phyloP scores from a whole-genome alignment of 176 grass and related monocot genomes.

The Oryza glaberrima region DNA sequence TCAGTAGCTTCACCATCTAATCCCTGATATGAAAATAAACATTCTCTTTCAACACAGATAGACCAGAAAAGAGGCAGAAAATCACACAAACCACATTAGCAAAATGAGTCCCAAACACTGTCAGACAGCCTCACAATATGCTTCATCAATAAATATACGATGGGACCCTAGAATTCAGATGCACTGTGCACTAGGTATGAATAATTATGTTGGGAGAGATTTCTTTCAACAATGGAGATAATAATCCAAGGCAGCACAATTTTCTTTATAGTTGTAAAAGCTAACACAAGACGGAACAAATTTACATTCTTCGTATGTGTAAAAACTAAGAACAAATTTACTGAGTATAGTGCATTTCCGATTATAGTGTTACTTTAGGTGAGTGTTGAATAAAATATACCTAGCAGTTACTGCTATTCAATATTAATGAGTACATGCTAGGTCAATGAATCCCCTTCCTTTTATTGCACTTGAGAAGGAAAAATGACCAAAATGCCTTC shows the following conservation, averaged over 20 bases:
- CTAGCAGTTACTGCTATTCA: too few species aligned
- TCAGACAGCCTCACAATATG: slow-evolving; percentile 20
- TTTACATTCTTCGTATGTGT: too few species aligned
- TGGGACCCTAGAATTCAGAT: not conserved
- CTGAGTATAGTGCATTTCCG: too few species aligned
- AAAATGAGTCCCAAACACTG: slow-evolving; percentile 18
- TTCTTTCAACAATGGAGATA: not conserved
- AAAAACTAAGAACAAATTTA: too few species aligned
- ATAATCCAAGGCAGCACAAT: too few species aligned
- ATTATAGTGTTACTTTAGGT: too few species aligned
- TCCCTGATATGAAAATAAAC: slow-evolving; percentile 60
- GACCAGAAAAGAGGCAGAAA: slow-evolving; percentile 14
- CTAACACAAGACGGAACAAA: too few species aligned
- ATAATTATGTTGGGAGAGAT: not conserved
- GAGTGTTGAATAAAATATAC: too few species aligned
- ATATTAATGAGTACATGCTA: too few species aligned
- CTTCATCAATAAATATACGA: slow-evolving; percentile 12
- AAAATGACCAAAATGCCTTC: too few species aligned
- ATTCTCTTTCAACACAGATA: slow-evolving; percentile 17
- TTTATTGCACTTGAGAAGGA: too few species aligned
- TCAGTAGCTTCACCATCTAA: slow-evolving; percentile 99
- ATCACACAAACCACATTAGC: slow-evolving; percentile 26
- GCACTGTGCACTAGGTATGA: not conserved
- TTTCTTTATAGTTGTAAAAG: not conserved
- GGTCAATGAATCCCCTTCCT: too few species aligned